Percentiles rank a stretch among this genome's conserved stretches.
These are phyloP conservation scores for Skeletonema tropicum DNA, from an alignment of 108 stramenopile species.

Conservation along the genomic window DNA sequence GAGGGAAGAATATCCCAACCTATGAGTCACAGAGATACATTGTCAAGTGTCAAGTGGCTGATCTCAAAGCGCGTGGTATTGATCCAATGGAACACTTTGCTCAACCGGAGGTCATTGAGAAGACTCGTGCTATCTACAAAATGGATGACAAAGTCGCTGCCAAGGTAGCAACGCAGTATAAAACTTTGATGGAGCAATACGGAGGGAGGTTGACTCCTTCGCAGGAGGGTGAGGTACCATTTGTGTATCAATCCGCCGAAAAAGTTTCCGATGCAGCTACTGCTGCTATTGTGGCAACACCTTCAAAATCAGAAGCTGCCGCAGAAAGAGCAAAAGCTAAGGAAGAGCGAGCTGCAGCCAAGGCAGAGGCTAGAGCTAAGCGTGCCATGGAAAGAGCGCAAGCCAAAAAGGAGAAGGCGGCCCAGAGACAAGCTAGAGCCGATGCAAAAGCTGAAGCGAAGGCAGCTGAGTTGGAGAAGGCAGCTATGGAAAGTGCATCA, in stretches of 20 bases:
- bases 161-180: slow-evolving; percentile 46
- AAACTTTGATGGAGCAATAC: slow-evolving; percentile 39
- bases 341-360: slow-evolving; percentile 19
- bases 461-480: slow-evolving; percentile 27
- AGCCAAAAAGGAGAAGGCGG: slow-evolving; percentile 40
- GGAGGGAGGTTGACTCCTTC: slow-evolving; percentile 33
- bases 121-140: slow-evolving; percentile 49
- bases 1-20: slow-evolving; percentile 31
- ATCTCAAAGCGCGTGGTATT: slow-evolving; percentile 67
- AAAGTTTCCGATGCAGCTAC: slow-evolving; percentile 1
- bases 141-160: slow-evolving; percentile 45
- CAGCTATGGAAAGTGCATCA: slow-evolving; percentile 1
- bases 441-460: slow-evolving; percentile 41
- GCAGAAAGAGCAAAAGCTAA: slow-evolving; percentile 46
- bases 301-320: slow-evolving; percentile 23
- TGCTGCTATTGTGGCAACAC: slow-evolving; percentile 1
- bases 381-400: slow-evolving; percentile 27
- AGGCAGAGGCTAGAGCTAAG: slow-evolving; percentile 23
- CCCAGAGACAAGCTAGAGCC: slow-evolving; percentile 26
- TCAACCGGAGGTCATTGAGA: slow-evolving; percentile 31
- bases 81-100: slow-evolving; percentile 76
- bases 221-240: slow-evolving; percentile 46
- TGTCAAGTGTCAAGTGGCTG: slow-evolving; percentile 71
- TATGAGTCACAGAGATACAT: slow-evolving; percentile 58
- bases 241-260: slow-evolving; percentile 12